Conservation (phyloP, 2,329 filamentous ascomycete species). For the Zymoseptoria ardabiliae region DNA sequence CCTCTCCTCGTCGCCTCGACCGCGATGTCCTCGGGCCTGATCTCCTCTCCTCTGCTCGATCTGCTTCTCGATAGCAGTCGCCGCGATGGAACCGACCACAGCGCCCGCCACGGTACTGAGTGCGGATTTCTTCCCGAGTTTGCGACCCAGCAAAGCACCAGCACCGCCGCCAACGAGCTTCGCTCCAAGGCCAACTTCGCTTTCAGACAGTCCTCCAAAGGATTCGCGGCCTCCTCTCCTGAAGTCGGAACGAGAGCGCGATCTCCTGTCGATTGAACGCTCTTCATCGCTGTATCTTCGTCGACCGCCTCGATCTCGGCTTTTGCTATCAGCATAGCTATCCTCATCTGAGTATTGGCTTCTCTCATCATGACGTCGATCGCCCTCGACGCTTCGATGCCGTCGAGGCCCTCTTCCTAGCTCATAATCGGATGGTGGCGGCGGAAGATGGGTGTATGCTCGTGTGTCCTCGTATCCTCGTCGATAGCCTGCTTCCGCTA, state of each 20-base stretch:
- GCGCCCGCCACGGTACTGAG: constrained; percentile 22
- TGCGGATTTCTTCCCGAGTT: constrained; percentile 13
- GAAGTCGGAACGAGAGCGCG: constrained; percentile 14
- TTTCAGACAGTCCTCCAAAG: constrained; percentile 16
- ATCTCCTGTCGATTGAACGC: constrained; percentile 7
- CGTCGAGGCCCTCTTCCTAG: constrained; percentile 1
- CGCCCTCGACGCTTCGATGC: constrained; percentile 3
- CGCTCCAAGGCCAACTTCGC: constrained; percentile 22
- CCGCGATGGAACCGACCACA: constrained; percentile 22
- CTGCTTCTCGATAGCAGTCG: constrained; percentile 19
- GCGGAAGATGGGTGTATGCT: constrained; percentile 7
- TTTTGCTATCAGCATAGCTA: constrained; percentile 6
- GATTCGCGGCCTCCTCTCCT: constrained; percentile 20
- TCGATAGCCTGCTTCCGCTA: constrained; percentile 21
- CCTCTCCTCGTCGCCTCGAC: constrained; percentile 7
- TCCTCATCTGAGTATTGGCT: constrained; percentile 5
- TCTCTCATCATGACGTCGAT: constrained; percentile 3
- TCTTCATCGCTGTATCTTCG: constrained; percentile 14
- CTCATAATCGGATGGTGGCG: constrained; percentile 3
- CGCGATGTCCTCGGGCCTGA: constrained; percentile 11
- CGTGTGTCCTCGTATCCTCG: constrained; percentile 5
- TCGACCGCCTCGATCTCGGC: constrained; percentile 4
- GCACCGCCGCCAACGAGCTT: constrained; percentile 23
- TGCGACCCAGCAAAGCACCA: constrained; percentile 23
- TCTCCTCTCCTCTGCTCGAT: constrained; percentile 19